Percentiles rank a stretch among this genome's conserved stretches.
phyloP scores from a whole-genome alignment of 805 yeast genomes.

The Candida dajiaensis region DNA sequence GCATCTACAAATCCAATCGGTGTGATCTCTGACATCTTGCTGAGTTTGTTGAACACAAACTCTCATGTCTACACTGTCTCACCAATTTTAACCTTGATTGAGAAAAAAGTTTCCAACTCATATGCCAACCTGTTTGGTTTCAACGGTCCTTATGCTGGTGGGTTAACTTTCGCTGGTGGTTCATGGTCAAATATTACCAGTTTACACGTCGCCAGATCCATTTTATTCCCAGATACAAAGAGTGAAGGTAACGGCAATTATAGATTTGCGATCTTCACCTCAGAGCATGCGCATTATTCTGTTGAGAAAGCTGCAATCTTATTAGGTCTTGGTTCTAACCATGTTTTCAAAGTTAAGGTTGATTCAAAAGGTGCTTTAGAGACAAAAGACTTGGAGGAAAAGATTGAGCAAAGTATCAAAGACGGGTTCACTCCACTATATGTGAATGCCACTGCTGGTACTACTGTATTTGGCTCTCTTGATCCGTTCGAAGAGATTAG shows the following conservation, averaged over 20 bases:
- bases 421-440: constrained; percentile 70
- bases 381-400: constrained; percentile 36
- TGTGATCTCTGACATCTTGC: constrained; percentile 60
- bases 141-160: constrained; percentile 55
- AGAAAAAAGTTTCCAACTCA: constrained; percentile 56
- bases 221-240: constrained; percentile 64
- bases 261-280: constrained; percentile 65
- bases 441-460: constrained; percentile 81
- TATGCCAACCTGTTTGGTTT: constrained; percentile 68
- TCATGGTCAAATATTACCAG: constrained; percentile 82
- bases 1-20: constrained; percentile 88
- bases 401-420: constrained; percentile 36
- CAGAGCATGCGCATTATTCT: constrained; percentile 72
- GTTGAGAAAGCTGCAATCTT: constrained; percentile 78
- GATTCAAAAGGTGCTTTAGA: constrained; percentile 52
- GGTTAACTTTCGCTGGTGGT: constrained; percentile 82
- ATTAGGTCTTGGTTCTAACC: constrained; percentile 59
- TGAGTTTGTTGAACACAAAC: constrained; percentile 72
- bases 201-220: constrained; percentile 68
- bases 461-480: constrained; percentile 81
- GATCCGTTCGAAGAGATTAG: constrained; percentile 60
- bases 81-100: constrained; percentile 72
- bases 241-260: constrained; percentile 44
- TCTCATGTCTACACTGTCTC: constrained; percentile 83
- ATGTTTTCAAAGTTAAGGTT: constrained; percentile 61